These are phyloP conservation scores for Delonix regia DNA, from an alignment of 306 rosid genomes.

Conservation along the genomic window DNA sequence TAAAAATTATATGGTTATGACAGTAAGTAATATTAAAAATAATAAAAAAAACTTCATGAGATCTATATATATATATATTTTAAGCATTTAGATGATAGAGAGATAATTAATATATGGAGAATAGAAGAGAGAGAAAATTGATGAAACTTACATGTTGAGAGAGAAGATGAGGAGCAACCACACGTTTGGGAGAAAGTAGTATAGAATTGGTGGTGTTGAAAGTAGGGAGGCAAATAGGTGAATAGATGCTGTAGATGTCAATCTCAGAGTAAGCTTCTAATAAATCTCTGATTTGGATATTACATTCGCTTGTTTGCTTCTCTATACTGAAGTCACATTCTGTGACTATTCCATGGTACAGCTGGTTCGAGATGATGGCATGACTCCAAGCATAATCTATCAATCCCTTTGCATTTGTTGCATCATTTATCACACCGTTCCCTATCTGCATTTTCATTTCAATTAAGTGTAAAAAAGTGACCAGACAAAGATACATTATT, in stretches of 20 bases:
- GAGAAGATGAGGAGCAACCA: conserved; percentile 51
- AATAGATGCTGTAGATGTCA: conserved; percentile 58
- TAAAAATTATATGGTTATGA: no score
- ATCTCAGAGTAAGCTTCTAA: conserved; percentile 43
- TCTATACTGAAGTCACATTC: conserved; percentile 36
- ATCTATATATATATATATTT: no score
- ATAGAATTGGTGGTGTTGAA: no score
- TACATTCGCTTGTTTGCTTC: conserved; percentile 44
- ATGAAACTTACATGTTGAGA: conserved; percentile 55
- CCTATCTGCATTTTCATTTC: conserved; percentile 53
- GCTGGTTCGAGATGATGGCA: conserved; percentile 58
- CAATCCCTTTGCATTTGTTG: conserved; percentile 49
- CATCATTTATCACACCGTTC: conserved; percentile 57
- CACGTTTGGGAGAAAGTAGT: conserved; percentile 29
- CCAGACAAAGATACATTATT: no score
- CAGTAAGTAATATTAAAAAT: no score
- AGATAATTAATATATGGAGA: no score
- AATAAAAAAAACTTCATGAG: no score
- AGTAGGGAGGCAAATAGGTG: conserved; percentile 48
- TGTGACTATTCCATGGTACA: conserved; percentile 28
- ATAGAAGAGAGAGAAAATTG: not conserved
- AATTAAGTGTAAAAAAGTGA: no score
- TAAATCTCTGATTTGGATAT: not conserved
- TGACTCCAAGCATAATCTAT: conserved; percentile 71
- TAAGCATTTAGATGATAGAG: no score